Evolutionary conservation across 306 rosid genomes (phyloP), one percentile per base, ranked within the genome.

Genomic region (Cercis canadensis): DNA sequence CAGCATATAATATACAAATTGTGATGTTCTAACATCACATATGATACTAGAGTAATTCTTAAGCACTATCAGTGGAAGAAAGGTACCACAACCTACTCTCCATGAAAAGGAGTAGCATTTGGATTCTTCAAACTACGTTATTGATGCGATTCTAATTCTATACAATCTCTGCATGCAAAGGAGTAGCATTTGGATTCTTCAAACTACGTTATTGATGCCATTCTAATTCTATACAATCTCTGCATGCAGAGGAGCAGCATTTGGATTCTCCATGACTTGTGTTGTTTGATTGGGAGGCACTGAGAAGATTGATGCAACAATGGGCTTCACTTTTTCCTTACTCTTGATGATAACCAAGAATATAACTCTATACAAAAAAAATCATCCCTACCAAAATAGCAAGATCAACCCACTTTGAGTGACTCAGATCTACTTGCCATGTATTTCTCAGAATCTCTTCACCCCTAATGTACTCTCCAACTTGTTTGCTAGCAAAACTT

Each of bases 401-500:
- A 41, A 80, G 75, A 77, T 86, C 80, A 53, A 80, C 68, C 84
- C 90, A 86, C 75, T 83, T 83, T 1, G 90, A 83, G 54, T 80
- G 67, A 21, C 80, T 44, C 84, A 40, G 73, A n/a, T 82, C 69
- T 12, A 77, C 69, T 51, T 82, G 72, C 73, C 69, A 80, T 8
- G 0, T 50, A 17, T 54, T 73, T 55, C 65, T 75, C 70, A 83
- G 15, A 56, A 83, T 81, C 5, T 61, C 14, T 8, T 79, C 80
- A 1, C 88, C 88, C 1, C 43, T 31, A 32, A 77, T 5, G 33
- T 41, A 1, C 33, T 31, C 33, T 2, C 71, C 37, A 18, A 51
- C 77, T 5, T 2, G 33, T 18, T 67, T 11, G 14, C 4, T 57
- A 4, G 21, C 73, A 51, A 75, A 71, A 9, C 7, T 18, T 17